These are phyloP conservation scores for Spencermartinsiella europaea DNA, from an alignment of 805 yeast genomes.

Conservation along the genomic window DNA sequence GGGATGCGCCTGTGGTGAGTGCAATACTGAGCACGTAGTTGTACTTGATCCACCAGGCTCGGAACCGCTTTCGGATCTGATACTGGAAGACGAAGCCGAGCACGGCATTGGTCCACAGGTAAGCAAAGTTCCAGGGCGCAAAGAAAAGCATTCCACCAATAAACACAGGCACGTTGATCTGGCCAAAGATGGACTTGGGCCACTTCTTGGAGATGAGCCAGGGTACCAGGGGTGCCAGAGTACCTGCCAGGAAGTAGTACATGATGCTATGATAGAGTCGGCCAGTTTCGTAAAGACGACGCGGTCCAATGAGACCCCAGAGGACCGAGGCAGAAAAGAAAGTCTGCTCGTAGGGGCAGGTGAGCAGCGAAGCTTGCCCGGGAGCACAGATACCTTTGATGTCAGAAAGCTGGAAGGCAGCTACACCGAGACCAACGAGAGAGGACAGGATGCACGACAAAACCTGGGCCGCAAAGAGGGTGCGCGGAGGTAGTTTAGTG, in stretches of 20 bases:
- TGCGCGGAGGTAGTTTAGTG: conserved; percentile 52
- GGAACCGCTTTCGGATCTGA: conserved; percentile 41
- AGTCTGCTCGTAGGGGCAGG: conserved; percentile 36
- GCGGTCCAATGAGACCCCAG: conserved; percentile 61
- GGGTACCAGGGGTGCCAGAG: conserved; percentile 11
- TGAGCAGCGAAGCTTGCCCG: conserved; percentile 34
- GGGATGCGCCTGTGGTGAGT: conserved; percentile 57
- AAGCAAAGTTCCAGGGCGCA: conserved; percentile 40
- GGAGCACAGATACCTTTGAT: conserved; percentile 42
- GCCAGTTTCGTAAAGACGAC: conserved; percentile 41
- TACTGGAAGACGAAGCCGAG: conserved; percentile 42
- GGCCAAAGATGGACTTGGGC: not conserved
- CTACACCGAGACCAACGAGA: conserved; percentile 26
- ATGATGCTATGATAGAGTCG: conserved; percentile 14
- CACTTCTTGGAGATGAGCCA: not conserved
- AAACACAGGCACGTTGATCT: conserved; percentile 15
- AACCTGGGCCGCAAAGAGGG: conserved; percentile 46
- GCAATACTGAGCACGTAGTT: conserved; percentile 51
- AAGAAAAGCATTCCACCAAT: conserved; percentile 34
- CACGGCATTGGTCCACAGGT: conserved; percentile 36
- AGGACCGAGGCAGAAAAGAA: conserved; percentile 47
- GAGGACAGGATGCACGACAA: conserved; percentile 16
- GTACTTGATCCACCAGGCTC: conserved; percentile 51
- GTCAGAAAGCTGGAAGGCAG: conserved; percentile 33
- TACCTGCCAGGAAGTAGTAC: conserved; percentile 1